Conservation (phyloP, 75 land plant genomes). For the Isoetes taiwanensis region DNA sequence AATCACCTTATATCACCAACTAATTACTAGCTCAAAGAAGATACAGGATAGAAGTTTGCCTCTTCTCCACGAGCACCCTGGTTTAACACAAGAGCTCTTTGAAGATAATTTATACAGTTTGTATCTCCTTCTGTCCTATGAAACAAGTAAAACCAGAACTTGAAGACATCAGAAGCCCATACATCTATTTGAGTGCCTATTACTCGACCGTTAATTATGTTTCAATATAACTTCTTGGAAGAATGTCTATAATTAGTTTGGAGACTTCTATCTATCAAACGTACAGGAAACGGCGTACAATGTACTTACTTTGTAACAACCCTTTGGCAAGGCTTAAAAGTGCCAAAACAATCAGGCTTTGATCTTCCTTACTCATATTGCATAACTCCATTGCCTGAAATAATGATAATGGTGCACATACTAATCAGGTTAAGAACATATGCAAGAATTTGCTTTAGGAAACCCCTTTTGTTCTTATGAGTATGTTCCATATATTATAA, state of each 20-base stretch:
- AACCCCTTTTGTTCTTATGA: no score
- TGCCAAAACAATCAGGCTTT: background rate
- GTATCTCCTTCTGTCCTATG: conserved; percentile 1
- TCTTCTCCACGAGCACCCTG: conserved; percentile 4
- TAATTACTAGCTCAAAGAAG: background rate
- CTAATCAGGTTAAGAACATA: no score
- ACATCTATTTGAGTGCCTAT: background rate
- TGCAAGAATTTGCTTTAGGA: no score
- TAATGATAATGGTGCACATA: no score
- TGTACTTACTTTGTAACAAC: background rate
- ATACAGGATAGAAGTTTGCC: background rate
- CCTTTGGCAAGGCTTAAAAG: conserved; percentile 7
- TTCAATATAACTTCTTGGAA: no score
- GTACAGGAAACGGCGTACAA: no score
- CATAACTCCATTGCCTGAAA: conserved; percentile 6
- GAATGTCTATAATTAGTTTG: no score
- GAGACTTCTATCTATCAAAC: no score
- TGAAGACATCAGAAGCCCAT: background rate
- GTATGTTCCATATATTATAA: no score
- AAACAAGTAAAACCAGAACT: background rate
- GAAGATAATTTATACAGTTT: conserved; percentile 4
- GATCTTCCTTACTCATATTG: background rate
- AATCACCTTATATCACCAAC: no score
- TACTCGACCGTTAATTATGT: no score
- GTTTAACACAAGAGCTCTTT: conserved; percentile 5